phyloP scores from a whole-genome alignment of 1,284 basidiomycete genomes.

The Exobasidium rhododendri region DNA sequence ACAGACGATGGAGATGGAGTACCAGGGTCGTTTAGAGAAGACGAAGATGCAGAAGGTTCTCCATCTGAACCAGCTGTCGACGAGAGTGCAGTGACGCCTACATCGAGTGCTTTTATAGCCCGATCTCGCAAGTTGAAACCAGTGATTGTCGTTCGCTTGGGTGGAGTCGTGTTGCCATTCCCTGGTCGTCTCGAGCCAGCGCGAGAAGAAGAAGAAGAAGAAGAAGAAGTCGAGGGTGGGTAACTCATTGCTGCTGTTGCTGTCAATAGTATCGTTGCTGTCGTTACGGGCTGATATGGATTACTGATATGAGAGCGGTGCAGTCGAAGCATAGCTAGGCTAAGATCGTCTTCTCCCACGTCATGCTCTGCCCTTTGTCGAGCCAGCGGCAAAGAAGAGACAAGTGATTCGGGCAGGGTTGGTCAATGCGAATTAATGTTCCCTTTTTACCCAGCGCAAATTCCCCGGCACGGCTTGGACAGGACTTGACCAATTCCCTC shows the following conservation, averaged over 20 bases:
- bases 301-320: too few relatives aligned
- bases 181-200: too few relatives aligned
- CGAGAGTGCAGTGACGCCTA: not conserved
- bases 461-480: too few relatives aligned
- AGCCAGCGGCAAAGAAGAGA: not conserved
- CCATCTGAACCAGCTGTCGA: not conserved
- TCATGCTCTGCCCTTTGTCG: not conserved
- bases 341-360: not conserved
- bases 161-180: too few relatives aligned
- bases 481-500: too few relatives aligned
- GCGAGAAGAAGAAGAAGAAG: too few relatives aligned
- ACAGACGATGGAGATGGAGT: not conserved
- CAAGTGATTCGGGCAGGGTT: too few relatives aligned
- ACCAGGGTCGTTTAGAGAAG: not conserved
- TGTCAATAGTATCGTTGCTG: too few relatives aligned
- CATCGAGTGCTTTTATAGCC: not conserved
- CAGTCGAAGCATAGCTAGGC: not conserved
- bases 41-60: not conserved
- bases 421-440: not conserved
- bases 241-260: too few relatives aligned
- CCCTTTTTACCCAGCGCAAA: too few relatives aligned
- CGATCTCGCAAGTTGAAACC: not conserved
- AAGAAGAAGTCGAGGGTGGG: too few relatives aligned
- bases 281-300: too few relatives aligned
- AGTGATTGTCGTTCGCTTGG: not conserved